Evolutionary conservation across 352 stramenopile species (phyloP).

Genomic region (Phytophthora cactorum): DNA sequence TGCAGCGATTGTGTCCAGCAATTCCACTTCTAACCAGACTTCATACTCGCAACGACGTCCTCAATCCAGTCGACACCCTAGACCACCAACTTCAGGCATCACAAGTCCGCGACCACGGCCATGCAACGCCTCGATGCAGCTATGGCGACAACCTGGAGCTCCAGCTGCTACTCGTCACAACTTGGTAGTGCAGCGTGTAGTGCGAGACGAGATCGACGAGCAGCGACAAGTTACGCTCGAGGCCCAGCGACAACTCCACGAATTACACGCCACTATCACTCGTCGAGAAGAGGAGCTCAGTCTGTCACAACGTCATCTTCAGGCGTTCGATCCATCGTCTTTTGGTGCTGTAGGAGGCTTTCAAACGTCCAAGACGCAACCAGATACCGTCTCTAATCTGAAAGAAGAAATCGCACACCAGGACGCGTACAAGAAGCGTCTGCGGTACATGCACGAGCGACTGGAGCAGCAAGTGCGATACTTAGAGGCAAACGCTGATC

Average conservation of each 20-base stretch:
- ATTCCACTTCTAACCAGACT: constrained; percentile 9
- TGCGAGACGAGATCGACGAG: constrained; percentile 64
- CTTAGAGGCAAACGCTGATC: constrained; percentile 44
- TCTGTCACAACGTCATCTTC: constrained; percentile 46
- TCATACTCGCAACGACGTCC: constrained; percentile 12
- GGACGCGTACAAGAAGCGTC: constrained; percentile 64
- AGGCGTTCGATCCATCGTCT: constrained; percentile 27
- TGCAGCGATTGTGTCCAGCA: not conserved
- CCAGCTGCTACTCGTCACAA: constrained; percentile 14
- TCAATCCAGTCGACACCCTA: constrained; percentile 22
- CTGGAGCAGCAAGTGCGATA: constrained; percentile 44
- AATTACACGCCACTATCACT: constrained; percentile 38
- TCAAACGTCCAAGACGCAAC: constrained; percentile 11
- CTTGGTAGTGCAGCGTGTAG: constrained; percentile 42
- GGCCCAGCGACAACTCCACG: constrained; percentile 53
- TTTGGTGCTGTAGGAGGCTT: not conserved
- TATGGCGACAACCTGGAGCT: constrained; percentile 29
- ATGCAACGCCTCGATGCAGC: constrained; percentile 18
- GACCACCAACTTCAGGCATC: constrained; percentile 6
- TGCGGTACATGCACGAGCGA: constrained; percentile 54
- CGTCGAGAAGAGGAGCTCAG: constrained; percentile 47
- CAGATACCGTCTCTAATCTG: constrained; percentile 22
- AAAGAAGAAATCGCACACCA: constrained; percentile 53
- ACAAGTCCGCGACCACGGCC: constrained; percentile 25
- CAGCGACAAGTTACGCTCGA: constrained; percentile 55